A percentile compares a stretch with the other conserved stretches of the same genome.
phyloP scores from a whole-genome alignment of 148 eudicot genomes.

The Limonium bicolor region DNA sequence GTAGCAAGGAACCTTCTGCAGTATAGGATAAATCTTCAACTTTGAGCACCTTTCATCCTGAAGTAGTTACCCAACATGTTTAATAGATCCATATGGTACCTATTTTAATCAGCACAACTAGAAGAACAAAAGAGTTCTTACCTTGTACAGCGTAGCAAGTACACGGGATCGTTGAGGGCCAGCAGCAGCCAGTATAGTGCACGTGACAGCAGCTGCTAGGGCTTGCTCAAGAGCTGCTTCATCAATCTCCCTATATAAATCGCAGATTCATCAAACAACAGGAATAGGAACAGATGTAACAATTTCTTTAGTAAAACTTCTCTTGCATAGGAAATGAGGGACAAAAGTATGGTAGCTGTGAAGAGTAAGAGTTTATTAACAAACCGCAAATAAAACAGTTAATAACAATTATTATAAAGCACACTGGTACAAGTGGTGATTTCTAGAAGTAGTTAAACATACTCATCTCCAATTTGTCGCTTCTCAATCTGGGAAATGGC shows the following conservation, averaged over 20 bases:
- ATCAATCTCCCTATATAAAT: constrained; percentile 35
- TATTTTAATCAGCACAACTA: no score
- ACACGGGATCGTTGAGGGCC: constrained; percentile 98
- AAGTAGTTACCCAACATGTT: constrained; percentile 5
- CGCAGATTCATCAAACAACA: not conserved
- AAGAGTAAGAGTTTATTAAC: not conserved
- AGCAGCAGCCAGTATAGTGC: constrained; percentile 98
- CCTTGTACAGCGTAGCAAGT: constrained; percentile 93
- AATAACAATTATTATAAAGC: no score
- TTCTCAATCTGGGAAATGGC: constrained; percentile 91
- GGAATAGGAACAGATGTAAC: not conserved
- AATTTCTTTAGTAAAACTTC: not conserved
- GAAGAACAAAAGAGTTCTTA: constrained; percentile 11
- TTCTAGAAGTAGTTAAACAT: no score
- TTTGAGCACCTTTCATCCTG: constrained; percentile 99
- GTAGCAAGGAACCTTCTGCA: constrained; percentile 67
- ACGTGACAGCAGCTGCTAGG: constrained; percentile 83
- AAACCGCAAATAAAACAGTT: not conserved
- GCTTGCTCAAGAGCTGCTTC: constrained; percentile 96
- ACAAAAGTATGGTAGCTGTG: not conserved
- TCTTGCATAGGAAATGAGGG: not conserved
- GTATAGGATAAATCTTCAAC: constrained; percentile 87
- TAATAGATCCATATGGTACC: no score
- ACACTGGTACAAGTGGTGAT: no score
- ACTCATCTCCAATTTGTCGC: constrained; percentile 95